phyloP scores from a whole-genome alignment of 1,284 basidiomycete genomes.

The Ustilago xerochloae region DNA sequence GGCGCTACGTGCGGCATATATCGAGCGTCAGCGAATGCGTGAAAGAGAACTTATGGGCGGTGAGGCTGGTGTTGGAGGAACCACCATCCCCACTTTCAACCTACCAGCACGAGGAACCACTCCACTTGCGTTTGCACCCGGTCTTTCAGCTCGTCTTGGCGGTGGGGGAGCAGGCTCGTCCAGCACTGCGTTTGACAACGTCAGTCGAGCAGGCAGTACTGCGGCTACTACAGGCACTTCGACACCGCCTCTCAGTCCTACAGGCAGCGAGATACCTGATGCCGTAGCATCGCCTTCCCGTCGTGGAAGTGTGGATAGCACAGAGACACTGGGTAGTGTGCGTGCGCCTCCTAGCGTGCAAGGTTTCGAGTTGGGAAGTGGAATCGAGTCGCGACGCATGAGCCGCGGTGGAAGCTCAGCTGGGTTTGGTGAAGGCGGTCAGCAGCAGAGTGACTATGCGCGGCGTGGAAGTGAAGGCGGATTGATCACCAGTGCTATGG shows the following conservation, averaged over 20 bases:
- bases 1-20: conserved; percentile 47
- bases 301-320: conserved; percentile 45
- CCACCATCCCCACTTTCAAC: conserved; percentile 35
- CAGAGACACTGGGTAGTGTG: conserved; percentile 47
- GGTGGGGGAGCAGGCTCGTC: conserved; percentile 11
- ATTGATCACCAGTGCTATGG: conserved; percentile 33
- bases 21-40: conserved; percentile 62
- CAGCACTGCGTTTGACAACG: conserved; percentile 25
- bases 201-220: conserved; percentile 57
- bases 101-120: conserved; percentile 37
- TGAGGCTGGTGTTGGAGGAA: conserved; percentile 60
- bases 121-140: conserved; percentile 40
- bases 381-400: conserved; percentile 46
- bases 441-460: background rate
- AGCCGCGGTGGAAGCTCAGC: conserved; percentile 43
- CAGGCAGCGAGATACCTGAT: conserved; percentile 46
- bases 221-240: conserved; percentile 56
- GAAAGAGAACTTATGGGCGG: conserved; percentile 60
- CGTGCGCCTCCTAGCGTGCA: conserved; percentile 46
- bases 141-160: conserved; percentile 38
- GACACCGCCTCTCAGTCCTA: conserved; percentile 44
- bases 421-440: conserved; percentile 13
- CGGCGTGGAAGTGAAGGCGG: conserved; percentile 31
- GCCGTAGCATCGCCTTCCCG: conserved; percentile 41
- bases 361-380: conserved; percentile 35